A percentile compares a stretch with the other conserved stretches of the same genome.
Conservation (phyloP, 1,139 yeast genomes). For the Diutina neorugosa region DNA sequence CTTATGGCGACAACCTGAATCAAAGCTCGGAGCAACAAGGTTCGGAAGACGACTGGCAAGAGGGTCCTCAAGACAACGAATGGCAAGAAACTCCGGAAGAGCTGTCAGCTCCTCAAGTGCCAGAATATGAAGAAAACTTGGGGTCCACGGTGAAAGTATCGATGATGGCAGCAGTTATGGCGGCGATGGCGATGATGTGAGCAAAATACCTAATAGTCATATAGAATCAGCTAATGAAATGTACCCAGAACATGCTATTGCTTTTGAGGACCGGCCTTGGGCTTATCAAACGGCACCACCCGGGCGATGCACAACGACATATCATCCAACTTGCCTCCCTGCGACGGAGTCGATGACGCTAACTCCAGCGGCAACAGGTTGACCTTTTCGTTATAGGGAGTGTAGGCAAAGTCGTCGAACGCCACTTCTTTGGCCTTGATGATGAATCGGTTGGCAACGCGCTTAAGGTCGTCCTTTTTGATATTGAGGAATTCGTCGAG, state of each 20-base stretch:
- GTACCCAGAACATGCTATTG: neutral
- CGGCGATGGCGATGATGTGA: neutral
- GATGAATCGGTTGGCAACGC: constrained; percentile 28
- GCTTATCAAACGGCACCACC: constrained; percentile 14
- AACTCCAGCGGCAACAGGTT: constrained; percentile 26
- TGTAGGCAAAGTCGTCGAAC: constrained; percentile 40
- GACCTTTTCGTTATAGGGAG: constrained; percentile 44
- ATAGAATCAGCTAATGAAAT: neutral
- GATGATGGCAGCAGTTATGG: neutral
- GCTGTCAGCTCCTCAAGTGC: neutral
- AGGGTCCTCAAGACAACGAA: neutral
- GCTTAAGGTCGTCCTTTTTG: constrained; percentile 20
- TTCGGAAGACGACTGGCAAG: neutral
- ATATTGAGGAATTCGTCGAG: constrained; percentile 20
- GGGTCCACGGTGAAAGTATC: neutral
- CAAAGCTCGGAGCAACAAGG: no score
- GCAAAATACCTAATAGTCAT: neutral
- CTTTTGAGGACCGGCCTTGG: neutral
- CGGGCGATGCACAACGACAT: constrained; percentile 40
- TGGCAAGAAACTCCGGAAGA: neutral
- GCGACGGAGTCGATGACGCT: constrained; percentile 21
- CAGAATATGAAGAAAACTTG: neutral
- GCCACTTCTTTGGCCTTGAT: constrained; percentile 38
- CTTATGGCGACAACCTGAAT: constrained; percentile 6
- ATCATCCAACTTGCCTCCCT: constrained; percentile 48